phyloP scores from a whole-genome alignment of 768 basidiomycete genomes.

The Trametes sanguinea region DNA sequence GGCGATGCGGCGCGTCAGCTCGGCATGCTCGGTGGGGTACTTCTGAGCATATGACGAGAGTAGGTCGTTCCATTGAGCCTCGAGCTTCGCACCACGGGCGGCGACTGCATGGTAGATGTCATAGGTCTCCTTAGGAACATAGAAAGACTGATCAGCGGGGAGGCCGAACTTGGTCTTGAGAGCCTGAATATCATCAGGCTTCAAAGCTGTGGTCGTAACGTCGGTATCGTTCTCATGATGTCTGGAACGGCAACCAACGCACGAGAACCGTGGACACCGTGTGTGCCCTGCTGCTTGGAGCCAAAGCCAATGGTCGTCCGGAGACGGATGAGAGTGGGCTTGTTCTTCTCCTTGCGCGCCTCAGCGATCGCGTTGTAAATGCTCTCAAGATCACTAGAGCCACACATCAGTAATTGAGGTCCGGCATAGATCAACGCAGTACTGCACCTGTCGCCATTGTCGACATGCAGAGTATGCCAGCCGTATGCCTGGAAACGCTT shows the following conservation, averaged over 20 bases:
- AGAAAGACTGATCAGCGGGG: conserved; percentile 74
- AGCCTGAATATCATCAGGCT: conserved; percentile 84
- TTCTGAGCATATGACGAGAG: conserved; percentile 70
- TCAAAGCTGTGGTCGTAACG: conserved; percentile 61
- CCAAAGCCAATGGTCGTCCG: conserved; percentile 93
- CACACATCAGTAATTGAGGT: conserved; percentile 9
- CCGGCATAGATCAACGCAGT: not conserved
- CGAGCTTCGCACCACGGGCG: conserved; percentile 70
- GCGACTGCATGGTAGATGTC: conserved; percentile 66
- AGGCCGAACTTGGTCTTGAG: conserved; percentile 87
- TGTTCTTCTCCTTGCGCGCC: conserved; percentile 72
- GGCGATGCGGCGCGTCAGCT: conserved; percentile 81
- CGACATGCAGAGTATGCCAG: conserved; percentile 89
- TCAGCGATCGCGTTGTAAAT: conserved; percentile 80
- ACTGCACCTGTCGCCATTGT: conserved; percentile 73
- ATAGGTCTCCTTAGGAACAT: conserved; percentile 74
- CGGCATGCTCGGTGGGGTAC: conserved; percentile 83
- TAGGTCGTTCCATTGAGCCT: conserved; percentile 72
- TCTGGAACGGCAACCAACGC: conserved; percentile 36
- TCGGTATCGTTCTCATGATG: not conserved
- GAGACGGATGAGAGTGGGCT: conserved; percentile 86
- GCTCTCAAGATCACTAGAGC: conserved; percentile 64
- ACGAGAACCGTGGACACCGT: conserved; percentile 94
- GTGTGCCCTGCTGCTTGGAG: conserved; percentile 90
- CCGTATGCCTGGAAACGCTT: conserved; percentile 89